A percentile compares a stretch with the other conserved stretches of the same genome.
Conservation (phyloP, 1,139 yeast genomes). For the Magnusiomyces suaveolens region DNA sequence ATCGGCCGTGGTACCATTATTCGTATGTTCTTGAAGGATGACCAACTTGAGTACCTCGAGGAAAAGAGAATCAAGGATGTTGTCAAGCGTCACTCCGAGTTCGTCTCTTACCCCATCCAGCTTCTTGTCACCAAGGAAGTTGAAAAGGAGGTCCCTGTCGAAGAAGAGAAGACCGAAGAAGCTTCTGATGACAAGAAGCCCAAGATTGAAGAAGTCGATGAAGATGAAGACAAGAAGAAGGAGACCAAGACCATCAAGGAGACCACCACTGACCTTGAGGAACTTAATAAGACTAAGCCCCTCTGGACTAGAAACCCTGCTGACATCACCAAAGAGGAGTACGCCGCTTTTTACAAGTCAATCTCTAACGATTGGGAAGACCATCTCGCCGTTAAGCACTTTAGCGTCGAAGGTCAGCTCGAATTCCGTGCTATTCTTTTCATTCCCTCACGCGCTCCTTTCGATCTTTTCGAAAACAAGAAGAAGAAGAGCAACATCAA, state of each 20-base stretch:
- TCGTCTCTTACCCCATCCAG: constrained; percentile 98
- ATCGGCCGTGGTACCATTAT: constrained; percentile 92
- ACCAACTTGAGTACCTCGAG: constrained; percentile 97
- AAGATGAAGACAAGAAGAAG: constrained; percentile 49
- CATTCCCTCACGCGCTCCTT: constrained; percentile 99
- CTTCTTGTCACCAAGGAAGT: constrained; percentile 97
- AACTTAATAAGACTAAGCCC: constrained; percentile 97
- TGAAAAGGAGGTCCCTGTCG: constrained; percentile 69
- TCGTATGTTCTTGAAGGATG: constrained; percentile 96
- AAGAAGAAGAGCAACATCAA: constrained; percentile 99
- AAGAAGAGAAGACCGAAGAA: neutral
- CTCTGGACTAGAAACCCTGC: constrained; percentile 99
- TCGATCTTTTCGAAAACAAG: constrained; percentile 92
- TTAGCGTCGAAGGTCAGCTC: constrained; percentile 99
- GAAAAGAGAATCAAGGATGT: constrained; percentile 99
- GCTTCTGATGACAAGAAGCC: neutral
- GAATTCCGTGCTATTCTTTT: constrained; percentile 97
- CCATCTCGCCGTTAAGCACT: constrained; percentile 98
- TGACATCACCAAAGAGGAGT: constrained; percentile 96
- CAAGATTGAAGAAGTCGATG: constrained; percentile 40
- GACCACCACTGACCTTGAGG: constrained; percentile 82
- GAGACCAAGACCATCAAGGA: constrained; percentile 81
- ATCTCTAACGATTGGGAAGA: constrained; percentile 99
- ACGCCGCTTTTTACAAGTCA: constrained; percentile 98
- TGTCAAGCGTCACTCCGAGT: constrained; percentile 98